These are phyloP conservation scores for Geotrichum siamense DNA, from an alignment of 1,139 yeast species.

Conservation along the genomic window DNA sequence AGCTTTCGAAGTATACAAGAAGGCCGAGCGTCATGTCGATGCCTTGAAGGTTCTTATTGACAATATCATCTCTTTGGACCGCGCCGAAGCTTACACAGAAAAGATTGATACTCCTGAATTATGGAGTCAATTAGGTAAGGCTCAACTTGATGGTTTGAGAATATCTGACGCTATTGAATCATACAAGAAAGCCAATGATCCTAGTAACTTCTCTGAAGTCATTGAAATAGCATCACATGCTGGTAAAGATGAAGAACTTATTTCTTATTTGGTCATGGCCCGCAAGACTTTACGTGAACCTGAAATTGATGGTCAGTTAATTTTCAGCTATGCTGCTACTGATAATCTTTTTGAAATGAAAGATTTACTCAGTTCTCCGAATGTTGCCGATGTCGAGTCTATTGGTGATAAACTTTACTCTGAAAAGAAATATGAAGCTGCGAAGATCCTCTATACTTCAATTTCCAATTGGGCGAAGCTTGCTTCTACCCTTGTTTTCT, in stretches of 20 bases:
- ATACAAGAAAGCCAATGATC: conserved; percentile 77
- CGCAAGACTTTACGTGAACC: conserved; percentile 89
- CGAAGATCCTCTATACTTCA: conserved; percentile 76
- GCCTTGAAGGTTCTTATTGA: conserved; percentile 91
- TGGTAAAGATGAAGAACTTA: conserved; percentile 89
- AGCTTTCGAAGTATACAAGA: conserved; percentile 88
- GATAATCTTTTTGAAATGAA: conserved; percentile 75
- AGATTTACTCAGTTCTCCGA: conserved; percentile 73
- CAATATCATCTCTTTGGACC: conserved; percentile 85
- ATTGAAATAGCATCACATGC: conserved; percentile 94
- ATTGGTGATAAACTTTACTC: conserved; percentile 91
- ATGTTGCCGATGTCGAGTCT: conserved; percentile 84
- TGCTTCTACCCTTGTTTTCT: conserved; percentile 89
- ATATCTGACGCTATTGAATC: conserved; percentile 88
- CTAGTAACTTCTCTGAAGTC: conserved; percentile 82
- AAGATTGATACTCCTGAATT: conserved; percentile 77
- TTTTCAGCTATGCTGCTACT: conserved; percentile 77
- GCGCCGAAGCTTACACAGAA: conserved; percentile 92
- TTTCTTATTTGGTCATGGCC: conserved; percentile 88
- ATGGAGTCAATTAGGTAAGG: conserved; percentile 94
- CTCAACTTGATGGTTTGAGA: conserved; percentile 90
- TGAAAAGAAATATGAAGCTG: conserved; percentile 81
- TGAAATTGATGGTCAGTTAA: conserved; percentile 82
- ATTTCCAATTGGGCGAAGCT: conserved; percentile 91
- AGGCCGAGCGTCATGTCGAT: conserved; percentile 66